Conservation (phyloP, 2,329 filamentous ascomycete species). For the Plectosphaerella plurivora region DNA sequence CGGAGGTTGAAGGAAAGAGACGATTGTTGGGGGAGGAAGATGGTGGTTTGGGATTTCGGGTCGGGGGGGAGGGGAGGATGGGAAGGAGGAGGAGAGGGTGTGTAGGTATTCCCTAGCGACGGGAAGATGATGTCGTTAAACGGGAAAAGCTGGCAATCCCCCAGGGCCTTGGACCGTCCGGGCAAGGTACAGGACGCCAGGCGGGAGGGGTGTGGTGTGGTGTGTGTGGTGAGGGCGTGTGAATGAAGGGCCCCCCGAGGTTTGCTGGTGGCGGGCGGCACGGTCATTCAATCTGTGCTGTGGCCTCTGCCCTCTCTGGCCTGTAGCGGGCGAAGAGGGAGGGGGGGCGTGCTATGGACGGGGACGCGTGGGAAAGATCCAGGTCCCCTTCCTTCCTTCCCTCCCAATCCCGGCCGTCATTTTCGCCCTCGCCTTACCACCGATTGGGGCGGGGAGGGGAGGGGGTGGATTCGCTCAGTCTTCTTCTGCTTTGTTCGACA, state of each 20-base stretch:
- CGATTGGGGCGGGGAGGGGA: not conserved
- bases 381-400: not conserved
- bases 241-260: too few species aligned
- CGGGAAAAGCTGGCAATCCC: constrained; percentile 2
- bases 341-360: not conserved
- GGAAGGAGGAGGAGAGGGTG: not conserved
- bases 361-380: not conserved
- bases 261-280: not conserved
- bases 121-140: constrained; percentile 3
- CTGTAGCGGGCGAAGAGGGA: not conserved
- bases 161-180: not conserved
- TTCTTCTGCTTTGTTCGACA: too few species aligned
- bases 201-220: too few species aligned
- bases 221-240: too few species aligned
- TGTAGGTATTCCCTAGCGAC: not conserved
- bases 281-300: not conserved
- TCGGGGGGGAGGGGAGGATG: not conserved
- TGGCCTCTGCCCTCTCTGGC: too few species aligned
- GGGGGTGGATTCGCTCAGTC: not conserved
- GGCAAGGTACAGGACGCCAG: not conserved
- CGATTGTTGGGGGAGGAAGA: constrained; percentile 3
- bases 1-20: not conserved
- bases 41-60: not conserved
- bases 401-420: not conserved
- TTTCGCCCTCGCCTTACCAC: not conserved